Base-by-base conservation (phyloP, 495 filamentous ascomycete genomes). In the Terfezia boudieri region DNA sequence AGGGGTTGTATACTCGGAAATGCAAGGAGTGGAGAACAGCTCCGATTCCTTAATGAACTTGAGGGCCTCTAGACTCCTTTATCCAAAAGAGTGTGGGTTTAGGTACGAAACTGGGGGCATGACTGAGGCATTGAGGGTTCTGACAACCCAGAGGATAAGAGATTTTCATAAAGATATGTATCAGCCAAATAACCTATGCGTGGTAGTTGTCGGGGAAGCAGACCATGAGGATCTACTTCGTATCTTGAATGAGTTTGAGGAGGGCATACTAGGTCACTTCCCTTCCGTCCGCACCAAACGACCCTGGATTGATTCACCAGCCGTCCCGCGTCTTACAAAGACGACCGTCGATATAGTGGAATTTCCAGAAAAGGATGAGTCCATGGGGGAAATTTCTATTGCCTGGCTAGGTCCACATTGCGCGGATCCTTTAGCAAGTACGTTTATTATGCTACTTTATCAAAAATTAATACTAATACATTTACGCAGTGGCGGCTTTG, bases 1-100 rank as follows among this genome's bases (percentile, higher is more conserved):
- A 26, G 90, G 88, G 57, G 90, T 98, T 4, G 90, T 96, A 17
- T 99, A 96, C 69, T 95, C 92, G 1, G 90, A 99, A 68, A 96
- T 99, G 90, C 90, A 99, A 66, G 92, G 78, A 10, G 78, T 90
- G 1, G 82, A 99, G 66, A 94, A 94, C 63, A 81, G 74, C 16
- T 76, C 80, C 56, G 69, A 70, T 12, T 83, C 93, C 65, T 77
- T 95, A 37, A 94, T 96, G 74, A 82, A 89, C 54, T 73, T 93
- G 53, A 72, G 74, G 56, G 80, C 83, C 26, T 77, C 80, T 17
- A 78, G 82, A 4, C 69, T 89, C 54, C 72, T 92, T 22, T 99
- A 95, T 62, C 90, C 89, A 1, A 78, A 89, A 58, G 84, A 82
- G 36, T 74, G 89, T 50, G 90, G 92, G 5, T 99, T 94, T 66